phyloP scores from a whole-genome alignment of 306 rosid species.

The Vicia villosa region DNA sequence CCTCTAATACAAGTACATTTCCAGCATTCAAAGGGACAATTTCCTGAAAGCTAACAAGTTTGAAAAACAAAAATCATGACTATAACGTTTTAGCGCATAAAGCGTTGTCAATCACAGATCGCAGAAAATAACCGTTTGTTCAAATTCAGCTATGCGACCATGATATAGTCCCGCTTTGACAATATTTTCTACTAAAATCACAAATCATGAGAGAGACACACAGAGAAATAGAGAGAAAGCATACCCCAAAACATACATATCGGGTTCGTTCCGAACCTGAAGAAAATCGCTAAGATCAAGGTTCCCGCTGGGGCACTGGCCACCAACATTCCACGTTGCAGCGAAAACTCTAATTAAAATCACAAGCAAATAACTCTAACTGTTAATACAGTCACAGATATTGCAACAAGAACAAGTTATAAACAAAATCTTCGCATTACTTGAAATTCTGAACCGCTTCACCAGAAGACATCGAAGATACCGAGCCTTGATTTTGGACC shows the following conservation, averaged over 20 bases:
- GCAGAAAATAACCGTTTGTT: not conserved
- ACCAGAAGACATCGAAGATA: slow-evolving; percentile 54
- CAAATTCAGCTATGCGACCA: too few species aligned
- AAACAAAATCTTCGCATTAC: slow-evolving; percentile 40
- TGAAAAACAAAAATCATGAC: not conserved
- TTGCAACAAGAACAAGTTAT: not conserved
- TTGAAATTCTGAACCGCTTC: slow-evolving; percentile 62
- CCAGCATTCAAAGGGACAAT: slow-evolving; percentile 98
- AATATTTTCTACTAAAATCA: too few species aligned
- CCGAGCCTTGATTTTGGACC: slow-evolving; percentile 41
- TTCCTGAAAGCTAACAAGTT: slow-evolving; percentile 77
- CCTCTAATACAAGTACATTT: slow-evolving; percentile 87
- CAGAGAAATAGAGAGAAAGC: slow-evolving; percentile 10
- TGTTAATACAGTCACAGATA: not conserved
- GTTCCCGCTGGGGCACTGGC: slow-evolving; percentile 69
- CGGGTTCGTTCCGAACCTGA: slow-evolving; percentile 60
- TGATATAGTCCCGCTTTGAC: too few species aligned
- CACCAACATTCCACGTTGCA: slow-evolving; percentile 98
- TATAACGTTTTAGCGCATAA: slow-evolving; percentile 6
- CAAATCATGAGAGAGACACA: too few species aligned
- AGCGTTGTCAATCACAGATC: not conserved
- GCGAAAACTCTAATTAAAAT: slow-evolving; percentile 58
- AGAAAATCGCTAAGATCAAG: slow-evolving; percentile 86
- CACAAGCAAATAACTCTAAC: slow-evolving; percentile 24
- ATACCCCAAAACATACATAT: slow-evolving; percentile 92